phyloP scores from a whole-genome alignment of 768 basidiomycete genomes.

The Termitomyces sp. region DNA sequence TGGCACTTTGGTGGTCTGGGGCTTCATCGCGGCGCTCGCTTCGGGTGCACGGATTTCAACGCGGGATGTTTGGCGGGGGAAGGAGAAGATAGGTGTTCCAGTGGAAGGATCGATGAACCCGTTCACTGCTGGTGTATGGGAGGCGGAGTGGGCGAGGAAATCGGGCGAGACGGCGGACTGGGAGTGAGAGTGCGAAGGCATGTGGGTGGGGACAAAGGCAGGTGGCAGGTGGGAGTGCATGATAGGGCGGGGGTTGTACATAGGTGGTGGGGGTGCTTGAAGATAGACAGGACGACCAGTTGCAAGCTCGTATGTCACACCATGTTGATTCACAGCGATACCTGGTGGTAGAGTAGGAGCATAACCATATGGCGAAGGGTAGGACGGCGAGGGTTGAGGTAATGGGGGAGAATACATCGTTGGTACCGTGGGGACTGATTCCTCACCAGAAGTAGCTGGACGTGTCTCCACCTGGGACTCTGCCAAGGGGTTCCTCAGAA shows the following conservation, averaged over 20 bases:
- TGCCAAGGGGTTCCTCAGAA: conserved; percentile 34
- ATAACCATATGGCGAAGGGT: conserved; percentile 66
- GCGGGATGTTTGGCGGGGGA: conserved; percentile 68
- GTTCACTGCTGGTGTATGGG: conserved; percentile 59
- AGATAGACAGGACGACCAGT: conserved; percentile 80
- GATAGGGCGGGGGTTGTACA: conserved; percentile 68
- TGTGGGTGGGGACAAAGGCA: conserved; percentile 58
- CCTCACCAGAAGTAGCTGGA: conserved; percentile 16
- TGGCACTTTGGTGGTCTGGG: conserved; percentile 24
- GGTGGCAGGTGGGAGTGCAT: conserved; percentile 53
- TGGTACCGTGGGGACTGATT: conserved; percentile 38
- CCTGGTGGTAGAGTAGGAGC: conserved; percentile 66
- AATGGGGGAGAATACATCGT: conserved; percentile 40
- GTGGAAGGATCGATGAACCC: conserved; percentile 65
- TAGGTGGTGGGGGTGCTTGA: conserved; percentile 50
- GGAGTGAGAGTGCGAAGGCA: conserved; percentile 49
- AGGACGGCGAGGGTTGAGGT: conserved; percentile 51
- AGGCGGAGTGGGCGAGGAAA: conserved; percentile 47
- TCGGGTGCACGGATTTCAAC: conserved; percentile 69
- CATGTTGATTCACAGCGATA: conserved; percentile 68
- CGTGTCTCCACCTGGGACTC: conserved; percentile 21
- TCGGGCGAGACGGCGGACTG: conserved; percentile 51
- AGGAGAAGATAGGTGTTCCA: conserved; percentile 69
- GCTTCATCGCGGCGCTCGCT: conserved; percentile 23
- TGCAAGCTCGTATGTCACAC: conserved; percentile 78